These are phyloP conservation scores for Tolypocladium cylindrosporum DNA, from an alignment of 2,329 filamentous ascomycete species.

Conservation along the genomic window DNA sequence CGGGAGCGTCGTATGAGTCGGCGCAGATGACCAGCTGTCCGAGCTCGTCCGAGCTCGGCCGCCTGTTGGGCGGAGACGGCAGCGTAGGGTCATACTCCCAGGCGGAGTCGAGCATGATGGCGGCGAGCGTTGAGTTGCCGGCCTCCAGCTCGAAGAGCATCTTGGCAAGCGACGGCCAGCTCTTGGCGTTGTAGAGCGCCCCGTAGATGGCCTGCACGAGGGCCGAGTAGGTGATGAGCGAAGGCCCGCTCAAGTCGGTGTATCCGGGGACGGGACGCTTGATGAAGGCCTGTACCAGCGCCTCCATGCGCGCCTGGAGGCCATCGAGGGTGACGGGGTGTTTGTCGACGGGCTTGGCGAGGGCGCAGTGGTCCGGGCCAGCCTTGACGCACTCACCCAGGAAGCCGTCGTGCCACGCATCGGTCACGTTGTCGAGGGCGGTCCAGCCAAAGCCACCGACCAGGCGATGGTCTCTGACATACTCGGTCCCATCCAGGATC, in stretches of 20 bases:
- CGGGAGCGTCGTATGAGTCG: conserved; percentile 33
- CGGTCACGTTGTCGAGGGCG: conserved; percentile 36
- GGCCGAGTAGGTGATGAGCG: conserved; percentile 33
- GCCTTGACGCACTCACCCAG: conserved; percentile 38
- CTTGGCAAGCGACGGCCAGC: conserved; percentile 31
- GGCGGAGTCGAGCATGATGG: conserved; percentile 24
- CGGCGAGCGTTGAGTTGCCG: conserved; percentile 33
- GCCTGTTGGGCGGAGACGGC: conserved; percentile 15
- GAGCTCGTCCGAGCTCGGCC: conserved; percentile 28
- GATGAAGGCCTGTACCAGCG: conserved; percentile 25
- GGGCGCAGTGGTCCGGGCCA: conserved; percentile 32
- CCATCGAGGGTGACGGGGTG: conserved; percentile 20
- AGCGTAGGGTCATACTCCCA: conserved; percentile 33
- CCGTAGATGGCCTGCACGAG: conserved; percentile 29
- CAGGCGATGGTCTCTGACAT: conserved; percentile 33
- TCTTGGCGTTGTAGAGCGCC: conserved; percentile 30
- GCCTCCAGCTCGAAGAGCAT: conserved; percentile 32
- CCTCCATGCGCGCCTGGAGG: conserved; percentile 29
- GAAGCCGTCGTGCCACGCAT: conserved; percentile 40
- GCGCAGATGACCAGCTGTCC: conserved; percentile 31
- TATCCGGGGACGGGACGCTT: conserved; percentile 28
- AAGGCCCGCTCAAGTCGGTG: conserved; percentile 26
- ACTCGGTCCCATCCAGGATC: conserved; percentile 39
- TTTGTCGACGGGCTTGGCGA: conserved; percentile 22
- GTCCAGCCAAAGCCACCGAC: conserved; percentile 37